Conservation (phyloP, 768 basidiomycete genomes). For the Russula compacta region DNA sequence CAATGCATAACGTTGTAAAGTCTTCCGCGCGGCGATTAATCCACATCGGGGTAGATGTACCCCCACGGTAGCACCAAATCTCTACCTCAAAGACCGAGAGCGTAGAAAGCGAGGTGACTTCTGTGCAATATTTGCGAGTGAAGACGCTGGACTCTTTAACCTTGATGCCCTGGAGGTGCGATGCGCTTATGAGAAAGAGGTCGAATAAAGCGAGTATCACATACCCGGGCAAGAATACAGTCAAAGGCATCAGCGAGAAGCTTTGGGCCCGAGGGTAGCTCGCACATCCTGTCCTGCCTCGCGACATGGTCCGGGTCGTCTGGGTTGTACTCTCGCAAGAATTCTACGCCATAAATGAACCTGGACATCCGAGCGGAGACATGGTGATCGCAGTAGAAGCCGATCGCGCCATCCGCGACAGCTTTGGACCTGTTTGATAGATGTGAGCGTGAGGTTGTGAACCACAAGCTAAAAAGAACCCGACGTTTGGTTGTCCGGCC, state of each 20-base stretch:
- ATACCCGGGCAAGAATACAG: slow-evolving; percentile 62
- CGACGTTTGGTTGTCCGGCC: slow-evolving; percentile 76
- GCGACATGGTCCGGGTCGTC: slow-evolving; percentile 57
- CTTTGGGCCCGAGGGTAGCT: slow-evolving; percentile 68
- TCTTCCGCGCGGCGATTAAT: slow-evolving; percentile 56
- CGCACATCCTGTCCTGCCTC: slow-evolving; percentile 57
- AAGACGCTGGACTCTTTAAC: slow-evolving; percentile 79
- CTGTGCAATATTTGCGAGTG: slow-evolving; percentile 74
- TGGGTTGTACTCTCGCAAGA: slow-evolving; percentile 56
- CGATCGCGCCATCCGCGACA: slow-evolving; percentile 75
- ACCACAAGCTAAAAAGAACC: slow-evolving; percentile 19
- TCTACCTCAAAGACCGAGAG: slow-evolving; percentile 77
- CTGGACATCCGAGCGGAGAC: slow-evolving; percentile 74
- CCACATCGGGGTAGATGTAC: slow-evolving; percentile 62
- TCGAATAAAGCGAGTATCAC: slow-evolving; percentile 22
- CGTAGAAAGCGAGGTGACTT: slow-evolving; percentile 65
- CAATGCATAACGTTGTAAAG: slow-evolving; percentile 70
- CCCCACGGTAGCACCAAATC: slow-evolving; percentile 79
- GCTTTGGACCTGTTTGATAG: slow-evolving; percentile 57
- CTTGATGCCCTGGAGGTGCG: slow-evolving; percentile 43
- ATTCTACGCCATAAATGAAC: slow-evolving; percentile 78
- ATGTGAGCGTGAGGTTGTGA: background rate
- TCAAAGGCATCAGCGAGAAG: slow-evolving; percentile 78
- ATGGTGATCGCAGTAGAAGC: slow-evolving; percentile 79
- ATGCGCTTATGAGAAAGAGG: slow-evolving; percentile 4